Evolutionary conservation across 2,329 filamentous ascomycete genomes (phyloP).

Genomic region (Penicillium brasilianum): DNA sequence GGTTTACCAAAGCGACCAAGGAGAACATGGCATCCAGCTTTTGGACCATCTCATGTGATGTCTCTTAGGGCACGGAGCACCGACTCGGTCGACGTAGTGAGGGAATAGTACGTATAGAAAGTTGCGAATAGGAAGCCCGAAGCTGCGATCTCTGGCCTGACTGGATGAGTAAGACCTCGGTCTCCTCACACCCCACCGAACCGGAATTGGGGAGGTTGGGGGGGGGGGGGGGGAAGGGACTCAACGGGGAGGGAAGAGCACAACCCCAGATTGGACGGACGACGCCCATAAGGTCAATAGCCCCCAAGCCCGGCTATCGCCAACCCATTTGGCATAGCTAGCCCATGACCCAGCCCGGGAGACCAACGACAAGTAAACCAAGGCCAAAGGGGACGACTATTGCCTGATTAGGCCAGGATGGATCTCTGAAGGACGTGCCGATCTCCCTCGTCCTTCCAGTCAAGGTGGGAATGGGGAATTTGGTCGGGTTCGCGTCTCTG

Average conservation of each 20-base stretch:
- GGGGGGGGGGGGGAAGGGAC: slow-evolving; percentile 1
- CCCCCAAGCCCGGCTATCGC: not conserved
- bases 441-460: slow-evolving; percentile 20
- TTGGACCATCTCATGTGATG: slow-evolving; percentile 21
- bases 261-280: slow-evolving; percentile 22
- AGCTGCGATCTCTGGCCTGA: slow-evolving; percentile 19
- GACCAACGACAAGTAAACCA: not conserved
- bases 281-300: not conserved
- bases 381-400: slow-evolving; percentile 10
- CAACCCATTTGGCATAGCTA: not conserved
- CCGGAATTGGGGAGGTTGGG: slow-evolving; percentile 10
- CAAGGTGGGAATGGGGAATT: not conserved
- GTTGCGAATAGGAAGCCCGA: slow-evolving; percentile 21
- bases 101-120: slow-evolving; percentile 2
- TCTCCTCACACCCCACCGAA: not conserved
- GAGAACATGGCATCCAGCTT: slow-evolving; percentile 22
- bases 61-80: slow-evolving; percentile 20
- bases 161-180: slow-evolving; percentile 11
- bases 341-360: not conserved
- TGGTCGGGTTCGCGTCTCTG: not conserved
- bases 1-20: slow-evolving; percentile 24
- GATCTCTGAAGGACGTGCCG: slow-evolving; percentile 27
- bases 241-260: slow-evolving; percentile 5
- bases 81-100: slow-evolving; percentile 11
- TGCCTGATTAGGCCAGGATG: slow-evolving; percentile 23